A percentile compares a stretch with the other conserved stretches of the same genome.
phyloP scores from a whole-genome alignment of 495 filamentous ascomycete genomes.

The Corynascus novoguineensis region DNA sequence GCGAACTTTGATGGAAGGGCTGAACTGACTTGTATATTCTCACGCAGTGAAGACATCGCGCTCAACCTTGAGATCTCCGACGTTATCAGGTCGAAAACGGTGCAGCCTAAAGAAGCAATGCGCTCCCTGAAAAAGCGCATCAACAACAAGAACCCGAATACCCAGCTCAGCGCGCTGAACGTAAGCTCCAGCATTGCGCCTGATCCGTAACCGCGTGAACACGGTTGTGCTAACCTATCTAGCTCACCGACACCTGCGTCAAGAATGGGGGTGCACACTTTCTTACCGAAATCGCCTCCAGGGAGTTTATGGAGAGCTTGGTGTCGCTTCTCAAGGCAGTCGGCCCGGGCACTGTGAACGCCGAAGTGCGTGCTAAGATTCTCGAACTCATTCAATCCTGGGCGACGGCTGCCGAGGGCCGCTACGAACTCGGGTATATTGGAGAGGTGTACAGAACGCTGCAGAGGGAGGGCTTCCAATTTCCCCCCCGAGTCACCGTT shows the following conservation, averaged over 20 bases:
- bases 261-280: slow-evolving; percentile 99
- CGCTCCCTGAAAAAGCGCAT: slow-evolving; percentile 87
- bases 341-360: slow-evolving; percentile 69
- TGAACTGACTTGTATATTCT: slow-evolving; percentile 13
- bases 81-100: slow-evolving; percentile 90
- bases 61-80: slow-evolving; percentile 97
- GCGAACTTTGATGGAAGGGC: background rate
- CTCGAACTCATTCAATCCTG: slow-evolving; percentile 89
- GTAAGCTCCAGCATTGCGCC: slow-evolving; percentile 42
- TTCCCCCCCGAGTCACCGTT: slow-evolving; percentile 82
- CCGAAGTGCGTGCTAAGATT: slow-evolving; percentile 82
- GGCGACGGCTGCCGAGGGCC: slow-evolving; percentile 84
- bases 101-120: slow-evolving; percentile 96
- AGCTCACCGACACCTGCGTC: slow-evolving; percentile 93
- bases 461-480: slow-evolving; percentile 78
- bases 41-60: slow-evolving; percentile 84
- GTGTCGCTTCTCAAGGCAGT: slow-evolving; percentile 79
- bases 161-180: slow-evolving; percentile 87
- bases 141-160: slow-evolving; percentile 93
- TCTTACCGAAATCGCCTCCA: slow-evolving; percentile 85
- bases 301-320: slow-evolving; percentile 97
- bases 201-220: background rate
- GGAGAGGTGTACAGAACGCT: slow-evolving; percentile 77
- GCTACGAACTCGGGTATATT: slow-evolving; percentile 77
- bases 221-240: slow-evolving; percentile 16